Percentiles rank a stretch among this genome's conserved stretches.
These are phyloP conservation scores for Mycena alexandri DNA, from an alignment of 768 basidiomycete species.

Conservation along the genomic window DNA sequence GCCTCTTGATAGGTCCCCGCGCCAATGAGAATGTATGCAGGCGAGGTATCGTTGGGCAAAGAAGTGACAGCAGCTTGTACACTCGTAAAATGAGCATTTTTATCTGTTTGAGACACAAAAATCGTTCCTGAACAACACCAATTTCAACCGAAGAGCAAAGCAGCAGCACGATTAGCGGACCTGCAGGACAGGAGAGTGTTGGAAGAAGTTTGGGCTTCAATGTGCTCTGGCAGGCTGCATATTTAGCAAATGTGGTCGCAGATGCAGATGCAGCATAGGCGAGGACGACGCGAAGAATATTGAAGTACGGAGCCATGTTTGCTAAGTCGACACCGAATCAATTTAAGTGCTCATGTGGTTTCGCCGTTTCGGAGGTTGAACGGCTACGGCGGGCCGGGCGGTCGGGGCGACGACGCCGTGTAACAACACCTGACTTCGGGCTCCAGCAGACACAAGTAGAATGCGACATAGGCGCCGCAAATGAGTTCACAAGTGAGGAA, in stretches of 20 bases:
- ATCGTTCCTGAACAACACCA: conserved; percentile 31
- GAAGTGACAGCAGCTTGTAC: conserved; percentile 45
- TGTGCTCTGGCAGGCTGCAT: conserved; percentile 34
- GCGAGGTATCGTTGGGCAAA: conserved; percentile 29
- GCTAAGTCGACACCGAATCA: neutral
- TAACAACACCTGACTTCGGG: conserved; percentile 12
- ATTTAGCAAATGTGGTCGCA: conserved; percentile 20
- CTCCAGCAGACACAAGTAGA: no score
- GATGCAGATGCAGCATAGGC: conserved; percentile 11
- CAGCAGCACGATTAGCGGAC: neutral
- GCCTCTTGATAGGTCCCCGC: conserved; percentile 49
- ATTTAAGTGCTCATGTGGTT: conserved; percentile 34
- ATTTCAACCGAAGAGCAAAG: neutral
- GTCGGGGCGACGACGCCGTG: conserved; percentile 24
- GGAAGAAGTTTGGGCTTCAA: conserved; percentile 31
- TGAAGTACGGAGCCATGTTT: conserved; percentile 10
- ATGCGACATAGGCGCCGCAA: no score
- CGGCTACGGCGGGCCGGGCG: conserved; percentile 20
- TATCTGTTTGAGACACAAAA: conserved; percentile 49
- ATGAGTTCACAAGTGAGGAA: no score
- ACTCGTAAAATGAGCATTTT: conserved; percentile 38
- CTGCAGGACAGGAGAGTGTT: conserved; percentile 34
- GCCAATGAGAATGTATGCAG: conserved; percentile 44
- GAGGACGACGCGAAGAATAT: conserved; percentile 5
- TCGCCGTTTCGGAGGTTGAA: neutral